These are phyloP conservation scores for Prunus campanulata DNA, from an alignment of 306 rosid species.

Conservation along the genomic window DNA sequence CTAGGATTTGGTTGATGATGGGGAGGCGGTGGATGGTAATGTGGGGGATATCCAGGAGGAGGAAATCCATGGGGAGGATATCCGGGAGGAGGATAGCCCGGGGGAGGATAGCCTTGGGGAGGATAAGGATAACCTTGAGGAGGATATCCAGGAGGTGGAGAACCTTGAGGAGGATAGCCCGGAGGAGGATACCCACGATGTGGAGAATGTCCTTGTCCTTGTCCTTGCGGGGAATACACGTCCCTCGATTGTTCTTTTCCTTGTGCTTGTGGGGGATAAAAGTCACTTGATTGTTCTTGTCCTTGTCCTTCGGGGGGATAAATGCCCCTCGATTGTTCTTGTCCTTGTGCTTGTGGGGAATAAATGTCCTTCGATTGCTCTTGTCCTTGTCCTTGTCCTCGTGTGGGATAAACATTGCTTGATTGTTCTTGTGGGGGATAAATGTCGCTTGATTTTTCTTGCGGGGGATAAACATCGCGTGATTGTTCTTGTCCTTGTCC, in stretches of 20 bases:
- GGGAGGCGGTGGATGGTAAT: constrained; percentile 28
- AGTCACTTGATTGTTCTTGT: constrained; percentile 5
- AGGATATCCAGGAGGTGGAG: constrained; percentile 30
- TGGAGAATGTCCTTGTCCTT: background rate
- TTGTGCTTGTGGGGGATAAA: constrained; percentile 34
- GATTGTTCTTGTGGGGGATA: too few species aligned
- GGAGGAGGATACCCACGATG: constrained; percentile 34
- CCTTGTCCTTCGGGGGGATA: too few species aligned
- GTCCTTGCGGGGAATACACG: constrained; percentile 25
- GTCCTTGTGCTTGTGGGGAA: too few species aligned
- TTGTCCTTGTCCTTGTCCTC: too few species aligned
- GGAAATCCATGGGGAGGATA: constrained; percentile 41
- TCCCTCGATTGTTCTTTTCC: constrained; percentile 5
- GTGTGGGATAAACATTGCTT: too few species aligned
- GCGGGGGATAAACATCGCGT: too few species aligned
- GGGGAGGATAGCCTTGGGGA: constrained; percentile 57
- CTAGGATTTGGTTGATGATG: constrained; percentile 43
- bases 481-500: too few species aligned
- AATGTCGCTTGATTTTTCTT: too few species aligned
- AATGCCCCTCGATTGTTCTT: too few species aligned
- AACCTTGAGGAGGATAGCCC: constrained; percentile 36
- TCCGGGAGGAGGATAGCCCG: constrained; percentile 34
- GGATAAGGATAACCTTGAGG: constrained; percentile 68
- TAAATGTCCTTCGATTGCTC: too few species aligned
- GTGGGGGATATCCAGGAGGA: constrained; percentile 51